Evolutionary conservation across 1,284 basidiomycete species (phyloP).

Genomic region (Filobasidium uniguttulatum): DNA sequence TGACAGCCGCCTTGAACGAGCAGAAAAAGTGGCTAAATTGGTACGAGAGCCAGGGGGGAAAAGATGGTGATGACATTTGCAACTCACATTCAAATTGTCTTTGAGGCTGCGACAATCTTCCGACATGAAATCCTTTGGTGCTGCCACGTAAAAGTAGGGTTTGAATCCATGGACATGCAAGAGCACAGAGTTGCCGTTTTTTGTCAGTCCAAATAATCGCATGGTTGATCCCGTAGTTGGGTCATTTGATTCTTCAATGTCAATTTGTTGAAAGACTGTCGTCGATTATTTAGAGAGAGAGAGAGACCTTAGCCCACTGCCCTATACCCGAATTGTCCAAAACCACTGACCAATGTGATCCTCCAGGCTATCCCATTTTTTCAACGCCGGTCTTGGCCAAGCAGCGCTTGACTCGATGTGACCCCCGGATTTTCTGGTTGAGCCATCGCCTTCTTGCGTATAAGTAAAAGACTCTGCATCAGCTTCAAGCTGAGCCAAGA

Average conservation of each 20-base stretch:
- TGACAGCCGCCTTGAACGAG: slow-evolving; percentile 19
- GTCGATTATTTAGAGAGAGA: background rate
- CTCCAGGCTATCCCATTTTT: slow-evolving; percentile 45
- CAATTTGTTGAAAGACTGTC: slow-evolving; percentile 75
- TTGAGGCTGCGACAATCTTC: slow-evolving; percentile 54
- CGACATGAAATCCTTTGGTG: slow-evolving; percentile 63
- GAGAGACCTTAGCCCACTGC: background rate
- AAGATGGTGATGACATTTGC: background rate
- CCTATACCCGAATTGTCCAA: background rate
- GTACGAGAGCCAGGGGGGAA: background rate
- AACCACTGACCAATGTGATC: slow-evolving; percentile 48
- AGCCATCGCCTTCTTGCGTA: slow-evolving; percentile 16
- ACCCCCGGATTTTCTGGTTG: slow-evolving; percentile 2
- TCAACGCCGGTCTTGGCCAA: slow-evolving; percentile 61
- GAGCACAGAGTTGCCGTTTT: slow-evolving; percentile 76
- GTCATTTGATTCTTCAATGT: slow-evolving; percentile 63
- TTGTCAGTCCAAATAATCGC: slow-evolving; percentile 76
- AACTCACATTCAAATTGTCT: slow-evolving; percentile 61
- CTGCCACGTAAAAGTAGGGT: slow-evolving; percentile 81
- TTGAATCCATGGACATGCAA: slow-evolving; percentile 64
- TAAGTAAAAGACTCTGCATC: slow-evolving; percentile 41
- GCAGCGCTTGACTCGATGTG: slow-evolving; percentile 42
- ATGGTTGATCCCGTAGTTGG: slow-evolving; percentile 44
- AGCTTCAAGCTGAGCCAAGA: slow-evolving; percentile 59
- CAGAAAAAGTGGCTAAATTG: background rate